Evolutionary conservation across 2,329 filamentous ascomycete species (phyloP), one percentile per base, ranked within the genome.

Genomic region (Apiospora marii): DNA sequence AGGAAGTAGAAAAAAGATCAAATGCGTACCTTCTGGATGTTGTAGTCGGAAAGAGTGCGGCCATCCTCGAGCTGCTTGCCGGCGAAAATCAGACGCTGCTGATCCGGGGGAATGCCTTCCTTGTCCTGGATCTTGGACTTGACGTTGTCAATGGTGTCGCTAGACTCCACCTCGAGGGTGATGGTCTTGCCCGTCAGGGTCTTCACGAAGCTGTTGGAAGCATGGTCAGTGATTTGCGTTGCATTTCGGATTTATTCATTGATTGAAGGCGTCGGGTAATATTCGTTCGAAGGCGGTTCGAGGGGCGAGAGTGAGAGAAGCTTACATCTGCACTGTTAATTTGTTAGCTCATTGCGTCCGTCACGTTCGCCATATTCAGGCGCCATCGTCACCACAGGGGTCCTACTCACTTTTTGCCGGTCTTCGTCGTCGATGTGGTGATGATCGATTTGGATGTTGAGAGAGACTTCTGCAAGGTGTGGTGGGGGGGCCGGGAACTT

Each of bases 61-160:
- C 95, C 95, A 89, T 98, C 96, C 91, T 98, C 96, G 78, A 98
- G 93, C 90, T 98, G 96, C 93, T 98, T 98, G 86, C 96, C 95
- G 82, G 95, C 95, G 86, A 98, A 98, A 89, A 98, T 98, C 89
- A 98, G 87, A 84, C 96, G 95, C 91, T 98, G 96, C 87, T 98
- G 95, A 88, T 98, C 96, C 78, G 95, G 95, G 82, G 96, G 96
- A 80, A 98, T 98, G 82, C 96, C 96, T 90, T 98, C 96, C 93
- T 98, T 98, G 89, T 98, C 95, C 90, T 98, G 96, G 87, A 98
- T 98, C 93, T 98, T 98, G 89, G 92, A 93, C 93, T 98, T 98
- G 88, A 98, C 96, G 92, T 98, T 98, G 92, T 98, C 96, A 90
- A 98, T 98, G 83, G 96, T 98, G 88, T 98, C 96, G 84, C 92